Evolutionary conservation across 345 rosid species (phyloP), one percentile per base, ranked within the genome.

Genomic region (Gossypium thurberi): DNA sequence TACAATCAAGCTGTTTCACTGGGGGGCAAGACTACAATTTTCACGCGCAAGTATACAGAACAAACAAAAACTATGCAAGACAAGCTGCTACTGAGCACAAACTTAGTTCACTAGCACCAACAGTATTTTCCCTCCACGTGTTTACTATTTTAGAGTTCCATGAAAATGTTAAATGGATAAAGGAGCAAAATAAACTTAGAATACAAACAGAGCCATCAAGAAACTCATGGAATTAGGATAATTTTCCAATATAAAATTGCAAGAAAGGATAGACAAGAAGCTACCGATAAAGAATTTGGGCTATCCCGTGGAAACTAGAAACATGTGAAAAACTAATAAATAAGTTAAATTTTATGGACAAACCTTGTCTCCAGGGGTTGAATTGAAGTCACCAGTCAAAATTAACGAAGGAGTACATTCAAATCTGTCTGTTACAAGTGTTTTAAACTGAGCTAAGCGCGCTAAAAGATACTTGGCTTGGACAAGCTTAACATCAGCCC

Each of bases 401-500:
- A 91, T 37, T 40, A 88, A 74, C 8, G 94, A 82, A 58, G 98
- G 96, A 28, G 62, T 72, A 72, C 94, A 87, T 21, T 87, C 85
- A 33, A 82, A 91, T 78, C 78, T 88, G 20, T 84, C 82, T 21
- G 90, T 79, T 76, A 92, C 88, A 73, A 81, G 70, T 1, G 65
- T 73, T 70, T 80, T 88, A 76, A 95, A 95, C 70, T 80, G 81
- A 69, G 86, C 90, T 73, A 95, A 77, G 37, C 94, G 87, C 20
- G 84, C 82, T 17, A 87, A 75, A 40, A 92, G 94, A 84, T 91
- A 86, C 14, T 85, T 92, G 69, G 98, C 97, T 82, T 95, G 99
- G 28, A 98, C 97, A 69, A 95, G 97, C 90, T 95, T 92, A 62
- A 92, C 97, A 79, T 95, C 98, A 55, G 89, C 92, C 86, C 86